A percentile compares a stretch with the other conserved stretches of the same genome.
phyloP scores from a whole-genome alignment of 2,329 filamentous ascomycete genomes.

The Fusarium tanahbumbuense region DNA sequence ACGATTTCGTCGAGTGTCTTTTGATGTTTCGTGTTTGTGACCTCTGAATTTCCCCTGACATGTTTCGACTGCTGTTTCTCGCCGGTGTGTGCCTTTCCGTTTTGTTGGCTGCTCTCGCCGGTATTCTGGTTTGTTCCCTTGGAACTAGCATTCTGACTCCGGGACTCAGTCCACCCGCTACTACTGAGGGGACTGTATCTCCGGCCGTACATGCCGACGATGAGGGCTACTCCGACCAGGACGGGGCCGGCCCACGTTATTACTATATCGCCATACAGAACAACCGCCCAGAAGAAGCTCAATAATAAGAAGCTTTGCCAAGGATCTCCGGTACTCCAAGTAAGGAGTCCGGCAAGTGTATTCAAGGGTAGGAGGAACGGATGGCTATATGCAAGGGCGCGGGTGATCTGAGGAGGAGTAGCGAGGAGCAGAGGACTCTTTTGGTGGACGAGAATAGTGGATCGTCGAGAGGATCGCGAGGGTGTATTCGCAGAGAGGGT shows the following conservation, averaged over 20 bases:
- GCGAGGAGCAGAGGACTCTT: conserved; percentile 94
- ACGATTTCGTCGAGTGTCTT: conserved; percentile 98
- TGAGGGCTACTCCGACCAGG: conserved; percentile 80
- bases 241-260: conserved; percentile 85
- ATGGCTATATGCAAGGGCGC: conserved; percentile 94
- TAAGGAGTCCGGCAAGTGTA: conserved; percentile 83
- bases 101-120: conserved; percentile 41
- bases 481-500: conserved; percentile 77
- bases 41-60: conserved; percentile 64
- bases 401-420: conserved; percentile 93
- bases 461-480: conserved; percentile 73
- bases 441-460: conserved; percentile 94
- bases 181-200: conserved; percentile 91
- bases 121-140: conserved; percentile 30
- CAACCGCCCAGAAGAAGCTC: conserved; percentile 84
- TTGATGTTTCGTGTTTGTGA: conserved; percentile 78
- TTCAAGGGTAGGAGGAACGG: conserved; percentile 93
- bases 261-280: conserved; percentile 88
- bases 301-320: conserved; percentile 98
- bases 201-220: conserved; percentile 91
- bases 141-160: conserved; percentile 46
- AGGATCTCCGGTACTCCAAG: conserved; percentile 92
- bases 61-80: conserved; percentile 53
- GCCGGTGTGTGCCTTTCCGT: conserved; percentile 40
- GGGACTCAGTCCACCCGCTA: conserved; percentile 74